phyloP scores from a whole-genome alignment of 495 filamentous ascomycete species.

The Penicillium argentinense region DNA sequence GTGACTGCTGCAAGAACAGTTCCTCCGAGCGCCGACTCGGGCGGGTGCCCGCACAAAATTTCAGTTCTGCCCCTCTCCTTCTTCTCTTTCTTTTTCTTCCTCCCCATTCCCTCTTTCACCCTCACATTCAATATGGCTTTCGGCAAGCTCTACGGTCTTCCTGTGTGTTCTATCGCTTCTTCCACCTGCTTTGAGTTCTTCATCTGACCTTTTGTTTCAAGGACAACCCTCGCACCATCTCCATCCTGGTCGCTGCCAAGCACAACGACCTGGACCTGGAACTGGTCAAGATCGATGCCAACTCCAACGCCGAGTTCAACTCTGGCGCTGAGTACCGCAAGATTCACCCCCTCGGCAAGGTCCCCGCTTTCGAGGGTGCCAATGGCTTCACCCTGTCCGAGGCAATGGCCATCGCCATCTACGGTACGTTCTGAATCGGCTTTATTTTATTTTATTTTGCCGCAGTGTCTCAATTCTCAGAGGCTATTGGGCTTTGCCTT shows the following conservation, averaged over 20 bases:
- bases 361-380: conserved; percentile 87
- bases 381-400: conserved; percentile 91
- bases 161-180: conserved; percentile 56
- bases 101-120: conserved; percentile 26
- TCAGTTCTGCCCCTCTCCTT: conserved; percentile 34
- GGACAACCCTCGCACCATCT: conserved; percentile 87
- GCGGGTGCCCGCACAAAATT: conserved; percentile 39
- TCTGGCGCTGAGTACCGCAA: conserved; percentile 71
- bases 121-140: conserved; percentile 71
- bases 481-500: too few relatives aligned
- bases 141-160: conserved; percentile 90
- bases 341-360: conserved; percentile 81
- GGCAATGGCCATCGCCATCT: conserved; percentile 93
- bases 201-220: conserved; percentile 34
- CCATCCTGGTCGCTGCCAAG: conserved; percentile 89
- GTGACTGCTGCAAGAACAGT: conserved; percentile 27
- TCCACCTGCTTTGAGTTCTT: background rate
- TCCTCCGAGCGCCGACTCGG: conserved; percentile 34
- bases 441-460: conserved; percentile 8
- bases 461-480: too few relatives aligned
- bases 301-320: conserved; percentile 36
- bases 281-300: conserved; percentile 64
- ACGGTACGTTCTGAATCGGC: conserved; percentile 66
- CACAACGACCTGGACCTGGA: conserved; percentile 91
- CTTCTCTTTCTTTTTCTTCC: conserved; percentile 32